Conservation (phyloP, 768 basidiomycete genomes). For the Tephrocybe rancida region DNA sequence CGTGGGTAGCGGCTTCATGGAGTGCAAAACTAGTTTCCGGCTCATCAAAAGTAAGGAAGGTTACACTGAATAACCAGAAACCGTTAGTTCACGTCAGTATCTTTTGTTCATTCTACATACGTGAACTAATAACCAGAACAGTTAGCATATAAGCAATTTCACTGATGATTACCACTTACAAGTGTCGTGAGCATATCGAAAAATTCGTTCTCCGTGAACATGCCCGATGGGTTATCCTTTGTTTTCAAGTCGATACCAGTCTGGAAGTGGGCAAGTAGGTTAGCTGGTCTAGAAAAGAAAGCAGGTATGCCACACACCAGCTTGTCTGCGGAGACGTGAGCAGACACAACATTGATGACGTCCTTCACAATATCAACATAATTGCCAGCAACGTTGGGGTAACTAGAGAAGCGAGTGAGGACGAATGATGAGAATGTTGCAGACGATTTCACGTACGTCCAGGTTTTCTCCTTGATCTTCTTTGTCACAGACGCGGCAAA, state of each 20-base stretch:
- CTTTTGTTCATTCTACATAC: background rate
- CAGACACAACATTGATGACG: slow-evolving; percentile 45
- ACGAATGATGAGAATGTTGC: background rate
- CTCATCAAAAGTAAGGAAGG: slow-evolving; percentile 30
- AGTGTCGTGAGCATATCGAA: slow-evolving; percentile 43
- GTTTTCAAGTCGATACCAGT: slow-evolving; percentile 51
- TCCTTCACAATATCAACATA: slow-evolving; percentile 53
- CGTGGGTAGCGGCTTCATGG: slow-evolving; percentile 27
- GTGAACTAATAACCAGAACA: slow-evolving; percentile 8
- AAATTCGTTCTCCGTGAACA: slow-evolving; percentile 50
- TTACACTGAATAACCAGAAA: slow-evolving; percentile 12
- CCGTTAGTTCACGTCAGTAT: background rate
- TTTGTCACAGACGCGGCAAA: slow-evolving; percentile 26
- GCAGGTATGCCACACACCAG: slow-evolving; percentile 26
- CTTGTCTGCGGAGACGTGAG: slow-evolving; percentile 41
- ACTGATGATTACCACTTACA: slow-evolving; percentile 21
- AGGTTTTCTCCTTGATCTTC: slow-evolving; percentile 32
- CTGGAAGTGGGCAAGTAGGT: slow-evolving; percentile 20
- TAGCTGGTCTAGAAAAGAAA: background rate
- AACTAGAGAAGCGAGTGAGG: slow-evolving; percentile 12
- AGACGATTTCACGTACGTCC: slow-evolving; percentile 15
- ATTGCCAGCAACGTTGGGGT: slow-evolving; percentile 31
- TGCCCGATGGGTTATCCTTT: slow-evolving; percentile 40
- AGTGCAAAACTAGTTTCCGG: slow-evolving; percentile 35
- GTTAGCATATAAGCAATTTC: background rate